These are phyloP conservation scores for Ogataea methylovora DNA, from an alignment of 805 yeast species.

Conservation along the genomic window DNA sequence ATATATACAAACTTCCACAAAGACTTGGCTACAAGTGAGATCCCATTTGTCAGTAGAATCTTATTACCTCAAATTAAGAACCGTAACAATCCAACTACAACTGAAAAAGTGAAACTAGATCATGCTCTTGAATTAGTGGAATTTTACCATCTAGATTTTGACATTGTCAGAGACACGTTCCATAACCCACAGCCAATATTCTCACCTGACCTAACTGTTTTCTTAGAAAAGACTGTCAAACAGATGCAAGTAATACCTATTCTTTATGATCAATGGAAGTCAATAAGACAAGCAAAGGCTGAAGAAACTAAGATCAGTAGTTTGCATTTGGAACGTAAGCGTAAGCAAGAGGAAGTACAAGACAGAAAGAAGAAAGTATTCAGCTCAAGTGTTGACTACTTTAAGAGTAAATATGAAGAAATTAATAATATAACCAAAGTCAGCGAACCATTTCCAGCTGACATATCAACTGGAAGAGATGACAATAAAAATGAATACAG, in stretches of 20 bases:
- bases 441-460: too few relatives aligned
- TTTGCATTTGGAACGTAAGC: conserved; percentile 4
- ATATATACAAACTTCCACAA: conserved; percentile 1
- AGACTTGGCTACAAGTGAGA: conserved; percentile 19
- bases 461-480: conserved; percentile 7
- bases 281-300: not conserved
- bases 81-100: not conserved
- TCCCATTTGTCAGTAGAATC: conserved; percentile 9
- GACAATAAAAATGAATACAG: conserved; percentile 28
- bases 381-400: conserved; percentile 27
- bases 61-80: conserved; percentile 4
- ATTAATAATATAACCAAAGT: conserved; percentile 7
- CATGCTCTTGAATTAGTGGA: conserved; percentile 8
- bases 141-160: conserved; percentile 8
- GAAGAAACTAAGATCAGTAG: not conserved
- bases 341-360: conserved; percentile 8
- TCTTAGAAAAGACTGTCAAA: conserved; percentile 5
- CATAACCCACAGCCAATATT: conserved; percentile 4
- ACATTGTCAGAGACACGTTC: conserved; percentile 5
- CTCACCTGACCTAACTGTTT: conserved; percentile 9
- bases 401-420: conserved; percentile 35
- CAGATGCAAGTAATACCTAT: conserved; percentile 1
- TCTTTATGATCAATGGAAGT: conserved; percentile 1
- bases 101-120: conserved; percentile 4
- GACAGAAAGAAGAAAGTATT: conserved; percentile 4